phyloP scores from a whole-genome alignment of 2,329 filamentous ascomycete species.

The Scedosporium aurantiacum region DNA sequence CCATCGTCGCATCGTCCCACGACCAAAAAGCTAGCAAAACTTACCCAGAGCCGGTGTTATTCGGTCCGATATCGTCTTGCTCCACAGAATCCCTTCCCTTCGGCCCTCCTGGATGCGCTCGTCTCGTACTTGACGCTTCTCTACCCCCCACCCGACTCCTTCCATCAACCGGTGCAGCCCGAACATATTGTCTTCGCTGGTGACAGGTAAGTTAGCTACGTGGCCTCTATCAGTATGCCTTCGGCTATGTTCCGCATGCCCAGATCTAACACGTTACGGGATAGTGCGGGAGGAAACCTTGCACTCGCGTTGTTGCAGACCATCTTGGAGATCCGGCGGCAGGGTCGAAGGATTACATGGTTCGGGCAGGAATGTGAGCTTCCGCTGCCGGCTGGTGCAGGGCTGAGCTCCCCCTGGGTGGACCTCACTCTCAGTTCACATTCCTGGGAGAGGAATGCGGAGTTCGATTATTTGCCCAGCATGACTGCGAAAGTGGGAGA shows the following conservation, averaged over 20 bases:
- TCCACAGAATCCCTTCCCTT: slow-evolving; percentile 64
- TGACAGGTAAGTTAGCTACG: slow-evolving; percentile 41
- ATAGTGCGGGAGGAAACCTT: slow-evolving; percentile 62
- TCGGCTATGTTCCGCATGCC: neutral
- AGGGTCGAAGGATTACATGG: slow-evolving; percentile 41
- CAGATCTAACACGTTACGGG: neutral
- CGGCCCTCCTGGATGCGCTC: slow-evolving; percentile 61
- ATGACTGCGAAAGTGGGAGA: slow-evolving; percentile 12
- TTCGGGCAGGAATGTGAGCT: slow-evolving; percentile 46
- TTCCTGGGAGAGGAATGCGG: slow-evolving; percentile 16
- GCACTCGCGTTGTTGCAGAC: slow-evolving; percentile 55
- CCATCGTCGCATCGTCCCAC: slow-evolving; percentile 53
- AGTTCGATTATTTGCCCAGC: slow-evolving; percentile 33
- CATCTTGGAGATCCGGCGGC: slow-evolving; percentile 49
- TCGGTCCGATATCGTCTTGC: slow-evolving; percentile 65
- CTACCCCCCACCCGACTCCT: slow-evolving; percentile 56
- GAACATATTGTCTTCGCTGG: slow-evolving; percentile 60
- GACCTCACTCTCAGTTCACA: slow-evolving; percentile 51
- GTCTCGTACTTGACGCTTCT: slow-evolving; percentile 62
- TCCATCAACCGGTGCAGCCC: slow-evolving; percentile 54
- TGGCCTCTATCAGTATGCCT: neutral
- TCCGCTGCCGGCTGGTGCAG: slow-evolving; percentile 55
- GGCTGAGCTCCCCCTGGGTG: slow-evolving; percentile 57
- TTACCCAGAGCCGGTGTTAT: slow-evolving; percentile 57
- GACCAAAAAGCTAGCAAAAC: slow-evolving; percentile 50